Evolutionary conservation across 2,329 filamentous ascomycete genomes (phyloP).

Genomic region (Septoria linicola): DNA sequence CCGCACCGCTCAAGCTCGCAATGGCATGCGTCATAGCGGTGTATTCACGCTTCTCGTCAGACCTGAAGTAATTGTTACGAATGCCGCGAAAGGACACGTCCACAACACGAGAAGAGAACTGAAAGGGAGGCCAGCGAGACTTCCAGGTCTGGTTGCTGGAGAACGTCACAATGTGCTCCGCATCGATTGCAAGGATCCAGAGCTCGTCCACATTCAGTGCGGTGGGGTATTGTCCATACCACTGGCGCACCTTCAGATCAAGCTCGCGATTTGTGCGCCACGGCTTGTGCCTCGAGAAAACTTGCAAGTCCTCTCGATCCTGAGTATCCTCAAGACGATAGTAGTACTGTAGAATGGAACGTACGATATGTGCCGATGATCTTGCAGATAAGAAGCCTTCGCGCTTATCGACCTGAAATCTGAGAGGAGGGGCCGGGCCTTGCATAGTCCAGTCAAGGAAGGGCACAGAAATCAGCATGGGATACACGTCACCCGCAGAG

Average conservation of each 20-base stretch:
- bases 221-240: constrained; percentile 46
- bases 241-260: constrained; percentile 45
- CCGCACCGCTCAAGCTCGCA: constrained; percentile 42
- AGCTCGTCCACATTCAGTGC: constrained; percentile 46
- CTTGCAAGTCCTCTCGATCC: constrained; percentile 43
- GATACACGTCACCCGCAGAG: constrained; percentile 27
- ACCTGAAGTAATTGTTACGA: constrained; percentile 41
- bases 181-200: constrained; percentile 45
- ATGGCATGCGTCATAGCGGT: constrained; percentile 42
- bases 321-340: constrained; percentile 46
- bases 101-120: constrained; percentile 42
- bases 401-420: constrained; percentile 45
- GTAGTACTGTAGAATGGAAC: constrained; percentile 46
- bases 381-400: constrained; percentile 43
- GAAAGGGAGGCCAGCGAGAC: constrained; percentile 44
- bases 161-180: constrained; percentile 45
- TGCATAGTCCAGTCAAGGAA: constrained; percentile 46
- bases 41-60: constrained; percentile 38
- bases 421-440: constrained; percentile 40
- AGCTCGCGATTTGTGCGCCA: constrained; percentile 44
- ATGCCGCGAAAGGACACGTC: constrained; percentile 46
- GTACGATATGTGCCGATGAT: constrained; percentile 42
- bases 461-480: constrained; percentile 44
- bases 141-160: constrained; percentile 48
- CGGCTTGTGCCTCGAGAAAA: constrained; percentile 45